Percentiles rank a stretch among this genome's conserved stretches.
Conservation (phyloP, 2,329 filamentous ascomycete species). For the Monosporascus sp. region DNA sequence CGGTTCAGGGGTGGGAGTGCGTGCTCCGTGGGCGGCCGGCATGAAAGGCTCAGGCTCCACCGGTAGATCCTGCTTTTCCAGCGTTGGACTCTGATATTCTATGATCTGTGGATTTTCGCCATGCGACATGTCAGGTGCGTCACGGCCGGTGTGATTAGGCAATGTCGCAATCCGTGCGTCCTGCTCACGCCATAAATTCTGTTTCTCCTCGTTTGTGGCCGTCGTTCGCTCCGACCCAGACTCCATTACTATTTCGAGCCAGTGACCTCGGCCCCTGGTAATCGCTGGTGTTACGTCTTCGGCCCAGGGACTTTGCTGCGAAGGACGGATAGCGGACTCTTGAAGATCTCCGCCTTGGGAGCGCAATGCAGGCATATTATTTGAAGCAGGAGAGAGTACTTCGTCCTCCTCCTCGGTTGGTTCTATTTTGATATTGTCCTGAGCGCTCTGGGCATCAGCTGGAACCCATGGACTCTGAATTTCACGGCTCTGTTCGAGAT, state of each 20-base stretch:
- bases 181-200: neutral
- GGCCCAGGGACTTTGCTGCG: constrained; percentile 27
- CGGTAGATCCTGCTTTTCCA: too few relatives aligned
- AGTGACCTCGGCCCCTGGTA: neutral
- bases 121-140: too few relatives aligned
- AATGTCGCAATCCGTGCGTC: neutral
- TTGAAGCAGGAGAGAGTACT: neutral
- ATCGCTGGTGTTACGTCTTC: constrained; percentile 4
- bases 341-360: constrained; percentile 5
- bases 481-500: neutral
- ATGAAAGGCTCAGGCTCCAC: constrained; percentile 1
- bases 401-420: constrained; percentile 5
- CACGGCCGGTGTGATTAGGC: neutral
- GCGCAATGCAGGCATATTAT: neutral
- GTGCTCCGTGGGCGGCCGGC: constrained; percentile 24
- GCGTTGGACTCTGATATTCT: too few relatives aligned
- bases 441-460: constrained; percentile 4
- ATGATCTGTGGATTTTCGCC: too few relatives aligned
- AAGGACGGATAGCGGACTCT: constrained; percentile 12
- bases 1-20: constrained; percentile 38
- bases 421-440: constrained; percentile 9
- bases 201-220: neutral
- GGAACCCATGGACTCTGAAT: constrained; percentile 24
- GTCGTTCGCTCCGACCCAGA: neutral
- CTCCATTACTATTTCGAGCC: neutral